Base-by-base conservation (phyloP, 108 stramenopile species). In the Cyclotella atomus region DNA sequence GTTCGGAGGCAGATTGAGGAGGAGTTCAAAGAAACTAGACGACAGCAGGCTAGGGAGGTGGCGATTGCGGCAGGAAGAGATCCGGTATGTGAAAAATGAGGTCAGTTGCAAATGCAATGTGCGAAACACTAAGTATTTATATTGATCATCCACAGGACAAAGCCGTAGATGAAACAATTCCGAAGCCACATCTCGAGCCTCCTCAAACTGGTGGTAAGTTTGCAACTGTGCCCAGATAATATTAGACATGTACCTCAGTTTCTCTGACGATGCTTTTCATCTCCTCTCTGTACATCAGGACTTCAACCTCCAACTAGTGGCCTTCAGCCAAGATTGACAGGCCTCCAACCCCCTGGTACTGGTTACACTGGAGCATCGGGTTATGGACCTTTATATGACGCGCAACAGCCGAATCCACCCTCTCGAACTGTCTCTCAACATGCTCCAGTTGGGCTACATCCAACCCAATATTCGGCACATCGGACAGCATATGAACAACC, bases 1-100 rank as follows among this genome's bases (percentile, higher is more conserved):
- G 72, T 79, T n/a, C 45, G 72, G 66, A 73, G 65, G 45, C 49
- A 81, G 17, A 65, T 76, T 69, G 79, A 81, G 53, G 72, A 76
- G 30, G 79, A 81, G 23, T 70, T 56, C 45, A 49, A 62, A 12
- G 75, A 81, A 20, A 61, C 70, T 50, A 66, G 66, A 59, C 35
- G 59, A n/a, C 59, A 67, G 49, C 70, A 79, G 53, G 59, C 50
- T n/a, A 59, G 70, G 20, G 62, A 68, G 60, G 65, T 61, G 71
- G 66, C 63, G 0, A 52, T 62, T 52, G 78, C 59, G 28, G 74
- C 74, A 30, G 79, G 74, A 27, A 64, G 60, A 21, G 53, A 75
- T 62, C 74, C 79, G 14, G 52, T 52, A 52, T 21, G 52, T 63
- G 61, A 53, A 53, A 59, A 33, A 28, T 20, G 8, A 53, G 33